Conservation (phyloP, 768 basidiomycete species). For the Filobasidium floriforme region DNA sequence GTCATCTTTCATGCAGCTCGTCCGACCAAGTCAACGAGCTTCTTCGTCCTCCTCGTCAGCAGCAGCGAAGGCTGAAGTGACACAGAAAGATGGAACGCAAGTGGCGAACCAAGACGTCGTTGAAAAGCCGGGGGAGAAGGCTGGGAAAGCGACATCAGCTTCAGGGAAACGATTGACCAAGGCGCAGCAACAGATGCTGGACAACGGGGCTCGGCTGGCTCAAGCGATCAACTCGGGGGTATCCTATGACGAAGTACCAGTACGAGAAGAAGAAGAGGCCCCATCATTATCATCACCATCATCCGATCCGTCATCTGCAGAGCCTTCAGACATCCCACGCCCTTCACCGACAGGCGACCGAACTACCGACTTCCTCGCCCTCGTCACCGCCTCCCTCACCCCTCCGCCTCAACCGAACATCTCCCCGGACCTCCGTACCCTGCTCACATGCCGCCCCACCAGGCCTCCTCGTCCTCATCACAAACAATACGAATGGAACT, state of each 20-base stretch:
- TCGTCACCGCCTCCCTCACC: neutral
- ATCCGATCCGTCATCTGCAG: neutral
- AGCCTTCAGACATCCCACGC: neutral
- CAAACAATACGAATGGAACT: conserved; percentile 5
- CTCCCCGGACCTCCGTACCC: conserved; percentile 1
- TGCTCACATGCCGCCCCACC: conserved; percentile 2
- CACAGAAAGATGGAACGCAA: no score
- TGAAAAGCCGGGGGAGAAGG: no score
- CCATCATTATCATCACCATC: neutral
- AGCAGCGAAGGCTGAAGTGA: no score
- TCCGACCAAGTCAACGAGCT: no score
- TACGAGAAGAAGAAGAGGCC: neutral
- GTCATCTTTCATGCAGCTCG: no score
- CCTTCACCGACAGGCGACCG: neutral
- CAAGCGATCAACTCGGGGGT: neutral
- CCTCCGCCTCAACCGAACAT: neutral
- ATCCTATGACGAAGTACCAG: neutral
- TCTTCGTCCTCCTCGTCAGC: no score
- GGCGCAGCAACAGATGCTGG: conserved; percentile 6
- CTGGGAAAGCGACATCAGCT: neutral
- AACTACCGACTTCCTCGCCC: neutral
- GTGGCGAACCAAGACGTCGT: no score
- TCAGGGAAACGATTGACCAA: neutral
- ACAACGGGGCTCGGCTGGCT: neutral
- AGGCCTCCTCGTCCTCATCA: neutral